phyloP scores from a whole-genome alignment of 2,329 filamentous ascomycete species.

The Beauveria sp. region DNA sequence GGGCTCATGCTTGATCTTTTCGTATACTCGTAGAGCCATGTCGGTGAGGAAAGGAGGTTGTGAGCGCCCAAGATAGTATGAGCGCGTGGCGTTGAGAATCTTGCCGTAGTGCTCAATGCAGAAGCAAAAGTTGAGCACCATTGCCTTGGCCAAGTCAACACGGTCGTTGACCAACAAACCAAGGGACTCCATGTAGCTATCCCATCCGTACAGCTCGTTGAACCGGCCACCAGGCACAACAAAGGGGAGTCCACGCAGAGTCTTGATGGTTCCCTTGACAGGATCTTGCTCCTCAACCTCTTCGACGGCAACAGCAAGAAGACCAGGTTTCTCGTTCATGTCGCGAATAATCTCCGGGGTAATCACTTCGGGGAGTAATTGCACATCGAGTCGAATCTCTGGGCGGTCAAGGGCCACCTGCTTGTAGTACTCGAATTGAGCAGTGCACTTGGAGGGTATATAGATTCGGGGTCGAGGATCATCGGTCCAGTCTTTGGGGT shows the following conservation, averaged over 20 bases:
- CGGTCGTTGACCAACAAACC: constrained; percentile 81
- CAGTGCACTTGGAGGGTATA: constrained; percentile 72
- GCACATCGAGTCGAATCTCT: constrained; percentile 80
- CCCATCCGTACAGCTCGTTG: constrained; percentile 98
- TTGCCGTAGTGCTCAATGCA: constrained; percentile 98
- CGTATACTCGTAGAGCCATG: constrained; percentile 90
- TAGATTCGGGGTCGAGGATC: constrained; percentile 90
- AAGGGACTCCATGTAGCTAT: constrained; percentile 96
- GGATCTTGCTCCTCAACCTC: constrained; percentile 57
- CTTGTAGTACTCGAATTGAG: constrained; percentile 85
- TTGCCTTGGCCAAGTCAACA: constrained; percentile 80
- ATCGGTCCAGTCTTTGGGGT: constrained; percentile 92
- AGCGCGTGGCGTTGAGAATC: constrained; percentile 92
- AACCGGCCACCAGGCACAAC: constrained; percentile 96
- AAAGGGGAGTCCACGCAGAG: constrained; percentile 76
- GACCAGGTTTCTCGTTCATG: constrained; percentile 79
- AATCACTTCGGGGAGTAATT: constrained; percentile 66
- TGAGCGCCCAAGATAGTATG: constrained; percentile 89
- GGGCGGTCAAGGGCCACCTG: constrained; percentile 71
- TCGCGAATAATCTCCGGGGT: constrained; percentile 75
- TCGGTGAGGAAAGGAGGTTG: constrained; percentile 97
- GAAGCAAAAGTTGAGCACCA: constrained; percentile 96
- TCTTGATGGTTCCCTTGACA: constrained; percentile 46
- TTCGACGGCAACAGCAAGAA: constrained; percentile 86
- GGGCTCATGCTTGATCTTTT: constrained; percentile 81